phyloP scores from a whole-genome alignment of 1,139 yeast genomes.

The Eremothecium gossypii region DNA sequence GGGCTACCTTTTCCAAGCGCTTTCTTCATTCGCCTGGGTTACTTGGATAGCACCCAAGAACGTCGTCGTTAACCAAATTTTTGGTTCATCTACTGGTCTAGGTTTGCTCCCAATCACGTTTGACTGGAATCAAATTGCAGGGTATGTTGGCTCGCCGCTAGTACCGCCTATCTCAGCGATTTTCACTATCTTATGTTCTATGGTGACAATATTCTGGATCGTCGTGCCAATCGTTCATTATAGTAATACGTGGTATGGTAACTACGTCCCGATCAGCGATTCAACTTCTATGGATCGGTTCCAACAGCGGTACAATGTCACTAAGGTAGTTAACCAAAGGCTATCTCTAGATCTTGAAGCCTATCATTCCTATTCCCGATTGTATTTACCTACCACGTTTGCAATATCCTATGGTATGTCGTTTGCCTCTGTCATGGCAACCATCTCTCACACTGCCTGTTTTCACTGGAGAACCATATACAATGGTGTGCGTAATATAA shows the following conservation, averaged over 20 bases:
- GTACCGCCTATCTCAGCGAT: constrained; percentile 57
- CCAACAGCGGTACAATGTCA: constrained; percentile 38
- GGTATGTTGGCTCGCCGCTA: constrained; percentile 55
- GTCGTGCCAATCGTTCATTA: constrained; percentile 41
- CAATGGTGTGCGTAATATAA: constrained; percentile 37
- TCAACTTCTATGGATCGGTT: constrained; percentile 37
- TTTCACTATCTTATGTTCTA: constrained; percentile 41
- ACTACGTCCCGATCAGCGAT: constrained; percentile 42
- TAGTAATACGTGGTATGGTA: constrained; percentile 43
- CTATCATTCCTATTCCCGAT: constrained; percentile 48
- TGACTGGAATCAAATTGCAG: constrained; percentile 50
- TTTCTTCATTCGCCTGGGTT: constrained; percentile 44
- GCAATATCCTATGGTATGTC: constrained; percentile 54
- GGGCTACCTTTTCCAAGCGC: constrained; percentile 39
- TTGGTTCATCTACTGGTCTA: constrained; percentile 51
- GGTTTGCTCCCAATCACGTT: constrained; percentile 55
- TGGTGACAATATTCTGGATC: constrained; percentile 39
- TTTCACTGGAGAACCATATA: constrained; percentile 49
- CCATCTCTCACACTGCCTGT: constrained; percentile 43
- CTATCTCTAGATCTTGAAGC: constrained; percentile 39
- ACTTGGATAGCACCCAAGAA: constrained; percentile 49
- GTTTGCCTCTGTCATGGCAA: constrained; percentile 55
- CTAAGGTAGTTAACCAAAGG: constrained; percentile 36
- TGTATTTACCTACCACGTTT: constrained; percentile 56
- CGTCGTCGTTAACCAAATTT: constrained; percentile 50